These are phyloP conservation scores for Pseudoneurospora amorphoporcata DNA, from an alignment of 495 filamentous ascomycete genomes.

Conservation along the genomic window DNA sequence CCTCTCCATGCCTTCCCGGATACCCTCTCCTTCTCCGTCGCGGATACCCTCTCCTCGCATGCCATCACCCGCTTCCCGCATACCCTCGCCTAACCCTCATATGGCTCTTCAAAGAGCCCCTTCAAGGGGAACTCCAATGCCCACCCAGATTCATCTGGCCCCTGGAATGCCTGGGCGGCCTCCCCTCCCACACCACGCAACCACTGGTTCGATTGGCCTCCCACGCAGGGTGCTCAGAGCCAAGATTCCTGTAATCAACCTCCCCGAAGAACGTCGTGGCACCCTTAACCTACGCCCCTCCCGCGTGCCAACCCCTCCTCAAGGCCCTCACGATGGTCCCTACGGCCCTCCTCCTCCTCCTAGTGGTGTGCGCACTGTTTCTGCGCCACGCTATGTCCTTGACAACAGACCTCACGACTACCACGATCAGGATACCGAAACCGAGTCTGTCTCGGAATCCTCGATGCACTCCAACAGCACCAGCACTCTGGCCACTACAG, in stretches of 20 bases:
- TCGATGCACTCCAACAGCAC: conserved; percentile 35
- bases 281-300: conserved; percentile 20
- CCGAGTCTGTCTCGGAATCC: conserved; percentile 33
- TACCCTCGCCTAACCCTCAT: not conserved
- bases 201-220: conserved; percentile 2
- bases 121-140: not conserved
- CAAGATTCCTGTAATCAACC: conserved; percentile 14
- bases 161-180: not conserved
- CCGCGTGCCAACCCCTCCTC: conserved; percentile 9
- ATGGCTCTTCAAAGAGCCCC: not conserved
- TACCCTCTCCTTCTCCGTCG: not conserved
- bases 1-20: not conserved
- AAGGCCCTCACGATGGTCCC: not conserved
- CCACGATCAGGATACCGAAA: conserved; percentile 21
- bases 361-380: conserved; percentile 8
- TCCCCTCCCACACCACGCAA: not conserved
- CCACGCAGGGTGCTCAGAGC: conserved; percentile 26
- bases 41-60: not conserved
- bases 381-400: conserved; percentile 10
- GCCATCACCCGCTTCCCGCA: not conserved
- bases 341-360: not conserved
- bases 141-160: not conserved
- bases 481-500: conserved; percentile 34
- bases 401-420: conserved; percentile 12
- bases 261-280: conserved; percentile 17